A percentile compares a stretch with the other conserved stretches of the same genome.
Evolutionary conservation across 208 protist genomes (phyloP).

Genomic region (Vickermania ingenoplastis): DNA sequence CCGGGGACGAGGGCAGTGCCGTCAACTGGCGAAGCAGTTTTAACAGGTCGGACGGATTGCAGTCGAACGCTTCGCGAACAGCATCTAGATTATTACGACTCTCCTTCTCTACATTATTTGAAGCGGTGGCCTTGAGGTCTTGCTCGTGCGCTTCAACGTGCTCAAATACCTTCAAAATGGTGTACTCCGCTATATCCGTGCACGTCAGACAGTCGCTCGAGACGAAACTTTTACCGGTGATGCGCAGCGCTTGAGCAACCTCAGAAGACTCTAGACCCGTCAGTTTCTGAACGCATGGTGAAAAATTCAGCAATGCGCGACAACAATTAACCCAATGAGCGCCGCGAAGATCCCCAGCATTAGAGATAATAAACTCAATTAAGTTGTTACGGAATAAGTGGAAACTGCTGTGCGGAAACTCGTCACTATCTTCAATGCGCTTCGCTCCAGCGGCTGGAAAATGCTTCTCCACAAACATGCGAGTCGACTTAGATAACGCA

Average conservation of each 20-base stretch:
- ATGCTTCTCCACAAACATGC: constrained; percentile 31
- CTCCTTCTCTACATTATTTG: background rate
- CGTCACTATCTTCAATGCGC: background rate
- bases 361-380: constrained; percentile 50
- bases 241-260: background rate
- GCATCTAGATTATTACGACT: background rate
- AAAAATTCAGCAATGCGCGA: constrained; percentile 71
- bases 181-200: constrained; percentile 12
- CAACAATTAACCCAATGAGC: constrained; percentile 77
- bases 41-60: constrained; percentile 10
- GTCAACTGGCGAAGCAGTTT: constrained; percentile 36
- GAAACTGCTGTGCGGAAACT: constrained; percentile 44
- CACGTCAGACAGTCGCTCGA: constrained; percentile 13
- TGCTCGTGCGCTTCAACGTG: background rate
- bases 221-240: background rate
- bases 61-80: constrained; percentile 10
- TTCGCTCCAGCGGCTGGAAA: constrained; percentile 7
- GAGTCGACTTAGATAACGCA: constrained; percentile 61
- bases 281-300: constrained; percentile 17
- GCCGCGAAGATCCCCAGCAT: constrained; percentile 54
- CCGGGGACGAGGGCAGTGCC: background rate
- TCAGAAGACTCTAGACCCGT: background rate
- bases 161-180: background rate
- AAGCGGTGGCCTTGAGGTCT: background rate
- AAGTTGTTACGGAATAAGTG: constrained; percentile 47